Base-by-base conservation (phyloP, 2,329 filamentous ascomycete species). In the Emmonsia crescens region DNA sequence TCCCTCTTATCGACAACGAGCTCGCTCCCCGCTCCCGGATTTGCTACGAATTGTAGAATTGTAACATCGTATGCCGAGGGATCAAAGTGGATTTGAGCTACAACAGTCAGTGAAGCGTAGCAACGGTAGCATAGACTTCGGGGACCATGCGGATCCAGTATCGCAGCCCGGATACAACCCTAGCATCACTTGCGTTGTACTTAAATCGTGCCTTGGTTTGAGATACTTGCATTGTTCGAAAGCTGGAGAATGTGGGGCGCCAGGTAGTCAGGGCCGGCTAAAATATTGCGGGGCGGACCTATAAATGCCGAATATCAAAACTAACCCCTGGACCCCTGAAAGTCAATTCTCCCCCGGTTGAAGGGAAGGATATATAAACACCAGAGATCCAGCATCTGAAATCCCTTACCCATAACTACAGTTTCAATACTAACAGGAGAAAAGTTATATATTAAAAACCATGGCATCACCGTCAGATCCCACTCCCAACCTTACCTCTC, bases 401-500 rank as follows among this genome's bases (percentile, higher is more conserved):
- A 46, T n/a, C 40, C 40, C 40, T n/a, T 44, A 9, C n/a, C n/a
- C n/a, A n/a, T n/a, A n/a, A n/a, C n/a, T n/a, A n/a, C n/a, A n/a
- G n/a, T n/a, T n/a, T n/a, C n/a, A n/a, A n/a, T n/a, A n/a, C n/a
- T n/a, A 14, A 46, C 5, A 46, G 14, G 5, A 46, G 14, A 10
- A 46, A 46, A 46, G 10, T 38, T 31, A 52, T 51, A 49, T 29
- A 27, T 4, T 27, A 55, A 5, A 36, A 21, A 9, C 9, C 21
- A 55, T 55, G 52, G 27, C n/a, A 27, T 21, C 62, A 27, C 52
- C 31, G 1, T 6, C 31, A 55, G 66, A 66, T 63, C 51, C 67
- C 61, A 72, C 70, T 31, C 68, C 73, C 29, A 76, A 83, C 60
- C 76, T 80, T 59, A 75, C 79, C 64, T 73, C 80, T 62, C 86